phyloP scores from a whole-genome alignment of 1,284 basidiomycete species.

The Cystobasidium sp. region DNA sequence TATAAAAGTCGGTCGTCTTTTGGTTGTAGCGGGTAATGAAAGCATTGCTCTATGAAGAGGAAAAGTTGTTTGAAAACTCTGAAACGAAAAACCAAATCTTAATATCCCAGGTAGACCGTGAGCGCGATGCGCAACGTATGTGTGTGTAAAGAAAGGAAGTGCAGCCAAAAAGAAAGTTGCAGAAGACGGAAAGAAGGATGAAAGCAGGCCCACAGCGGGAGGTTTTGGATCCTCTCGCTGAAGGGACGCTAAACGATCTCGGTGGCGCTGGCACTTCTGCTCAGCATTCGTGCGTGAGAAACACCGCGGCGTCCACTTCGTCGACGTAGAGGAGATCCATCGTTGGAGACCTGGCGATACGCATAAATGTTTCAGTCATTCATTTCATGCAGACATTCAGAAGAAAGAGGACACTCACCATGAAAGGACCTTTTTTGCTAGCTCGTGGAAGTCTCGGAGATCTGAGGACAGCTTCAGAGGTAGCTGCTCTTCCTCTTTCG shows the following conservation, averaged over 20 bases:
- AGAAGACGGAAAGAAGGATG: constrained; percentile 1
- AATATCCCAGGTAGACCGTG: too few relatives aligned
- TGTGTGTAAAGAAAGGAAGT: neutral
- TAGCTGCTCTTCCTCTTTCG: constrained; percentile 14
- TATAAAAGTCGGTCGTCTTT: too few relatives aligned
- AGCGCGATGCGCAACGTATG: constrained; percentile 4
- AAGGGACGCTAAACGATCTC: neutral
- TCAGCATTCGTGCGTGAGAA: constrained; percentile 3
- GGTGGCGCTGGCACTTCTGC: constrained; percentile 23
- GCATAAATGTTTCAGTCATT: too few relatives aligned
- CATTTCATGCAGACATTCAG: neutral
- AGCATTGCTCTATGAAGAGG: too few relatives aligned
- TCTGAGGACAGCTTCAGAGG: constrained; percentile 10
- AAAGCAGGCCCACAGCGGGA: neutral
- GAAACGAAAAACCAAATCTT: too few relatives aligned
- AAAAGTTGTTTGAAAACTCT: too few relatives aligned
- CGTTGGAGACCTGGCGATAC: neutral
- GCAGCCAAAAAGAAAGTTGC: neutral
- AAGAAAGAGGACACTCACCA: constrained; percentile 1
- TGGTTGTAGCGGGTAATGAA: too few relatives aligned
- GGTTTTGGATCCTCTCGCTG: neutral
- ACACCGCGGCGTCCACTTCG: neutral
- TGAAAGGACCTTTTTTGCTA: constrained; percentile 8
- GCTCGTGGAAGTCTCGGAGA: neutral
- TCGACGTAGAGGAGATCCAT: constrained; percentile 8